Evolutionary conservation across 2,329 filamentous ascomycete species (phyloP).

Genomic region (Niveomyces coronatus): DNA sequence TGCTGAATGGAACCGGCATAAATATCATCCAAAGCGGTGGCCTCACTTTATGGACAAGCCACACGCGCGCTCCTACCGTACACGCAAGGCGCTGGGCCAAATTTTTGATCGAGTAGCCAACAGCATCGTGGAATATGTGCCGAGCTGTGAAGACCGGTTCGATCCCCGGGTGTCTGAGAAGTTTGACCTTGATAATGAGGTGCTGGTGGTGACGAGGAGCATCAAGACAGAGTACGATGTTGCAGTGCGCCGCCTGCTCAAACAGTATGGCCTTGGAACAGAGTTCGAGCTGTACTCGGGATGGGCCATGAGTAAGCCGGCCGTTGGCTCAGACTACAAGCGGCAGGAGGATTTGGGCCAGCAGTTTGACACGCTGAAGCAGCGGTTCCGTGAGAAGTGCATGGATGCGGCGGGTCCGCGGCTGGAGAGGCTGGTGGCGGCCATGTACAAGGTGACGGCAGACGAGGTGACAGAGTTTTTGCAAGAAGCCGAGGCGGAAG

Average conservation of each 20-base stretch:
- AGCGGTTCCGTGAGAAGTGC: slow-evolving; percentile 58
- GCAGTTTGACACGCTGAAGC: slow-evolving; percentile 55
- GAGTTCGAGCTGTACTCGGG: slow-evolving; percentile 91
- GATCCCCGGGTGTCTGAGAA: slow-evolving; percentile 62
- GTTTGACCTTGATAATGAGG: slow-evolving; percentile 43
- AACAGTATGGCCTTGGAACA: slow-evolving; percentile 69
- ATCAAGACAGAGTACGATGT: slow-evolving; percentile 74
- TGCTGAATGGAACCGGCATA: slow-evolving; percentile 51
- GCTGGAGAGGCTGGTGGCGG: slow-evolving; percentile 64
- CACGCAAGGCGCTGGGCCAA: slow-evolving; percentile 61
- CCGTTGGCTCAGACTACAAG: slow-evolving; percentile 70
- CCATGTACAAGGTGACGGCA: slow-evolving; percentile 79
- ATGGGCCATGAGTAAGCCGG: slow-evolving; percentile 68
- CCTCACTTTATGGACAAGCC: slow-evolving; percentile 85
- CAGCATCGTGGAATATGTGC: slow-evolving; percentile 54
- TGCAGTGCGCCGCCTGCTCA: slow-evolving; percentile 68
- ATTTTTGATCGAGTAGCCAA: slow-evolving; percentile 65
- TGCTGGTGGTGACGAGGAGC: slow-evolving; percentile 47
- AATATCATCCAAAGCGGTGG: slow-evolving; percentile 51
- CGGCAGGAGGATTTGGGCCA: slow-evolving; percentile 72
- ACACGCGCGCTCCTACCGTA: slow-evolving; percentile 46
- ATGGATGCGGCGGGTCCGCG: slow-evolving; percentile 32
- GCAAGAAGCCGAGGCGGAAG: neutral
- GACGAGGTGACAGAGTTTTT: slow-evolving; percentile 41
- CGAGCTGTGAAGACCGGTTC: slow-evolving; percentile 63